Conservation (phyloP, 2,329 filamentous ascomycete species). For the Aspergillus felis region DNA sequence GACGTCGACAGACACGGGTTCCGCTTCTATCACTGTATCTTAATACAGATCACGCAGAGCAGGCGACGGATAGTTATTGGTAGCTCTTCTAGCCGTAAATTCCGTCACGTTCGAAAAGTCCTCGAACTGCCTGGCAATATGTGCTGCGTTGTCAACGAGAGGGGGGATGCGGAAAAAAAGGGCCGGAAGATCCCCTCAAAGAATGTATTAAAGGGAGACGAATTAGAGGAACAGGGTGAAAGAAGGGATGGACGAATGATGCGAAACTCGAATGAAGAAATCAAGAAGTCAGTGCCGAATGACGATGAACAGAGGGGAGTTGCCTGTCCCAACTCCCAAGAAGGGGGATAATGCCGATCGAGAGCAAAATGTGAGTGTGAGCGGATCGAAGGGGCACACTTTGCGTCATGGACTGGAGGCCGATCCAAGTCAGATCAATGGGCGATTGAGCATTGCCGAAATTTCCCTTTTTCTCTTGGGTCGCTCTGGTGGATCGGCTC, state of each 20-base stretch:
- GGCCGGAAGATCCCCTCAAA: not conserved
- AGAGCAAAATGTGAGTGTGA: constrained; percentile 3
- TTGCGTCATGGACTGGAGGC: constrained; percentile 5
- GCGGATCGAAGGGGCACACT: not conserved
- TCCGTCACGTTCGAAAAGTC: not conserved
- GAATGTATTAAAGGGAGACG: constrained; percentile 6
- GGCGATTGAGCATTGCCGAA: not conserved
- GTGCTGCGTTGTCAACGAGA: not conserved
- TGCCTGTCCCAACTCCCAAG: not conserved
- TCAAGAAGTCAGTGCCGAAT: not conserved
- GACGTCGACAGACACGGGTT: not conserved
- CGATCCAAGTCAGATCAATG: not conserved
- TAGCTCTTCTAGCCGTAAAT: not conserved
- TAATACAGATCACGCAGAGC: not conserved
- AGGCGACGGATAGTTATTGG: not conserved
- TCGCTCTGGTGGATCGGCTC: not conserved
- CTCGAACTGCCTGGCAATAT: not conserved
- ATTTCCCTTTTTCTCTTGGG: not conserved
- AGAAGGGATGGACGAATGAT: constrained; percentile 1
- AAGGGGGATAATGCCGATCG: not conserved
- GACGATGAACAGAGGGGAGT: not conserved
- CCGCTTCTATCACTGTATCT: not conserved
- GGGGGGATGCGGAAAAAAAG: not conserved
- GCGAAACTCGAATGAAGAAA: constrained; percentile 5
- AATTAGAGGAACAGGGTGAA: constrained; percentile 2